phyloP scores from a whole-genome alignment of 768 basidiomycete genomes.

The Suillus sp. region DNA sequence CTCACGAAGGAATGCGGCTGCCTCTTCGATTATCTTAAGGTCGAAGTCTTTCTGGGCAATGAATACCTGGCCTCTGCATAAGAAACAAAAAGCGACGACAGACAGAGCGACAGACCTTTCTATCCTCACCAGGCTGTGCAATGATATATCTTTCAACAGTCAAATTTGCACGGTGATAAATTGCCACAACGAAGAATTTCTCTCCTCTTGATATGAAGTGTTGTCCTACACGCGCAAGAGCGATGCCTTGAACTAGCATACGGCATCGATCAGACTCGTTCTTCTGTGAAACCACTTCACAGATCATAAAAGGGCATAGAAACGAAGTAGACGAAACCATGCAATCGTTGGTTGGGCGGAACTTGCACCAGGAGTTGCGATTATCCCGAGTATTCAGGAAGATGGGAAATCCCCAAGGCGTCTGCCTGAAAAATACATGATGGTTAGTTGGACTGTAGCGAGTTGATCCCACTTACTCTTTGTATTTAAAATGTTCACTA shows the following conservation, averaged over 20 bases:
- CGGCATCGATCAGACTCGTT: background rate
- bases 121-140: conserved; percentile 1
- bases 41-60: conserved; percentile 7
- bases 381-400: background rate
- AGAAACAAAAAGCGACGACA: background rate
- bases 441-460: background rate
- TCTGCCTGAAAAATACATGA: conserved; percentile 13
- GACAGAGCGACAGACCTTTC: background rate
- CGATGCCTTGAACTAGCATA: conserved; percentile 22
- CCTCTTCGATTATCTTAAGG: background rate
- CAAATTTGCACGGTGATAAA: conserved; percentile 14
- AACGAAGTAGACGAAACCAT: conserved; percentile 1
- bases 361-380: background rate
- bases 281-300: conserved; percentile 11
- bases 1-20: conserved; percentile 14
- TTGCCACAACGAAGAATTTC: conserved; percentile 19
- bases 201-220: background rate
- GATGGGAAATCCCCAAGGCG: conserved; percentile 16
- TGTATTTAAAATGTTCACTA: background rate
- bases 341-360: conserved; percentile 12
- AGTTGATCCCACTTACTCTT: conserved; percentile 3
- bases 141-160: conserved; percentile 13
- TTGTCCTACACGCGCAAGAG: conserved; percentile 4
- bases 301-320: conserved; percentile 18
- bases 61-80: conserved; percentile 9